Conservation (phyloP, 2,329 filamentous ascomycete genomes). For the Sporothrix schenckii region DNA sequence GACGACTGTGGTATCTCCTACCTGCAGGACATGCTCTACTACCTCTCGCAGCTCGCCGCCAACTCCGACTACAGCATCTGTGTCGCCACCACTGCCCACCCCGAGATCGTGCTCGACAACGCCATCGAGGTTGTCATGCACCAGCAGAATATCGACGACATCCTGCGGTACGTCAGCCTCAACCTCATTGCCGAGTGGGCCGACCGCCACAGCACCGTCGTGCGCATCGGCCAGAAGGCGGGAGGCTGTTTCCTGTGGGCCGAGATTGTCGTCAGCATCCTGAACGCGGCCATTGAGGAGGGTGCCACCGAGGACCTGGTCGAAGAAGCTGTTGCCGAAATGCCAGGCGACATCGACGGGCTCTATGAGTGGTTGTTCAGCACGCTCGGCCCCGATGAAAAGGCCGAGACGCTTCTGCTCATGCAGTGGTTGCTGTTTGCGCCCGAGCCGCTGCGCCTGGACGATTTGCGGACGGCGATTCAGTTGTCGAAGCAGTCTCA, state of each 20-base stretch:
- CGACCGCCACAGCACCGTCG: slow-evolving; percentile 40
- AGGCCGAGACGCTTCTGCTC: slow-evolving; percentile 40
- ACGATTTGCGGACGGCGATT: slow-evolving; percentile 42
- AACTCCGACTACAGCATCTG: slow-evolving; percentile 45
- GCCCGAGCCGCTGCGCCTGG: slow-evolving; percentile 42
- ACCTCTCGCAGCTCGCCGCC: slow-evolving; percentile 40
- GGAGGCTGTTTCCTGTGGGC: slow-evolving; percentile 44
- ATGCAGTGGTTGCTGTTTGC: slow-evolving; percentile 45
- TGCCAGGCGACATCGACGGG: slow-evolving; percentile 42
- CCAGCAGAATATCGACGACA: slow-evolving; percentile 42
- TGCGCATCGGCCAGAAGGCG: slow-evolving; percentile 40
- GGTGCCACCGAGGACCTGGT: slow-evolving; percentile 44
- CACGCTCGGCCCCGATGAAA: slow-evolving; percentile 41
- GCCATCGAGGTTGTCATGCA: slow-evolving; percentile 41
- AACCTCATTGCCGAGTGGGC: slow-evolving; percentile 43
- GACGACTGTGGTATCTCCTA: slow-evolving; percentile 39
- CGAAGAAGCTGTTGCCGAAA: slow-evolving; percentile 42
- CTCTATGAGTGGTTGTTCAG: slow-evolving; percentile 45
- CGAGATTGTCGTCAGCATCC: slow-evolving; percentile 44
- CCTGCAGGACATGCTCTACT: slow-evolving; percentile 39
- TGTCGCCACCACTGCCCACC: slow-evolving; percentile 39
- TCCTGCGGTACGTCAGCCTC: slow-evolving; percentile 42
- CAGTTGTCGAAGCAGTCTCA: slow-evolving; percentile 38
- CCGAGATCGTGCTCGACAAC: slow-evolving; percentile 36
- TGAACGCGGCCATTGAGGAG: slow-evolving; percentile 45